Base-by-base conservation (phyloP, 352 stramenopile genomes). In the Phytophthora kernoviae region DNA sequence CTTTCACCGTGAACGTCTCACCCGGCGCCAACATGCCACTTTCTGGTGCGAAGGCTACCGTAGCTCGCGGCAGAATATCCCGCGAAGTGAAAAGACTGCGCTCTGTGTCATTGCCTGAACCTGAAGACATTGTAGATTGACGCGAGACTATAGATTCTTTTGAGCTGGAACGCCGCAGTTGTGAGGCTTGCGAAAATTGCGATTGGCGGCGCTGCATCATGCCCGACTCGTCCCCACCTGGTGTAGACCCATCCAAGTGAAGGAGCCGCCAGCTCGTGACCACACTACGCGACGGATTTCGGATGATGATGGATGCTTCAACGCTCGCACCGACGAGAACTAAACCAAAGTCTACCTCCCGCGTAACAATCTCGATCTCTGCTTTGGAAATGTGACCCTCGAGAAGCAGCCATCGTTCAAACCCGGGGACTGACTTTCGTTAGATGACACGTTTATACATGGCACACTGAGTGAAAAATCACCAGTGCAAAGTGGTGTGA, bases 331-430 rank as follows among this genome's bases (percentile, higher is more conserved):
- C 81, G 4, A 87, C 81, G 4, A 88, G 64, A 2, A 94, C 83
- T 26, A 92, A 70, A 0, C 85, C 85, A 54, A 94, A 94, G 54
- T 94, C 82, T 18, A 94, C 61, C 46, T 94, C 81, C 0, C 57
- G 32, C 1, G 62, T 70, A 10, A 75, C 30, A 20, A 94, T 77
- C 12, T 76, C 58, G 5, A 94, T 72, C 24, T 75, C 50, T 4
- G 77, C 64, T 1, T 21, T 45, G 12, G 65, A 66, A 12, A 92
- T 77, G 0, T 44, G 24, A 5, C 81, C 84, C 64, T 87, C 70
- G 9, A 90, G 54, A 21, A 82, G 62, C 52, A 91, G 22, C 76
- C 73, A 87, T 1, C 76, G 79, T 43, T 80, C 69, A 42, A 83
- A 80, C 0, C 7, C 20, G 4, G 60, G n/a, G 34, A 17, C 1